Evolutionary conservation across 2,329 filamentous ascomycete genomes (phyloP).

Genomic region (Apiospora arundinis): DNA sequence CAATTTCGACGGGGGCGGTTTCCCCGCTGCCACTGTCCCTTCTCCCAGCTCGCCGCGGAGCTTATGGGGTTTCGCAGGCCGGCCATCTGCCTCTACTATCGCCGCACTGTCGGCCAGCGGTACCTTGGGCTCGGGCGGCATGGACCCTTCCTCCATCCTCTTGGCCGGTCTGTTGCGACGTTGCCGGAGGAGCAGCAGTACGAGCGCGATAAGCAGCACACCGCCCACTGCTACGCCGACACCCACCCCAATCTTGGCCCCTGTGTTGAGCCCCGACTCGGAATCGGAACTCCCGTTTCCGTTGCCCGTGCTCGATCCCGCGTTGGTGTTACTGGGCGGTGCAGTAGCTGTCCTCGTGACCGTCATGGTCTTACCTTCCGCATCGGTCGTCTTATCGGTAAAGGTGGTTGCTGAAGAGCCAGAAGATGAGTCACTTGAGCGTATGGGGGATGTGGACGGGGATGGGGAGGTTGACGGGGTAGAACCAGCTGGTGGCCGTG

Average conservation of each 20-base stretch:
- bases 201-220: constrained; percentile 31
- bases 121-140: constrained; percentile 6
- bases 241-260: constrained; percentile 30
- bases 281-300: neutral
- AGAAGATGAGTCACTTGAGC: neutral
- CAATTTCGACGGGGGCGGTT: neutral
- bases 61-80: constrained; percentile 25
- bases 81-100: constrained; percentile 26
- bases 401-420: constrained; percentile 17
- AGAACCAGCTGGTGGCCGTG: neutral
- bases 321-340: neutral
- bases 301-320: neutral
- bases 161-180: constrained; percentile 16
- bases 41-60: constrained; percentile 13
- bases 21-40: constrained; percentile 18
- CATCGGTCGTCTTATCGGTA: constrained; percentile 8
- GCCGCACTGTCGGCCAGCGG: constrained; percentile 23
- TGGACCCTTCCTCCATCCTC: neutral
- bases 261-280: constrained; percentile 22
- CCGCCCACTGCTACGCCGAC: constrained; percentile 37
- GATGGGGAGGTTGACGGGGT: neutral
- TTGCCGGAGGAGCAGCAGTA: constrained; percentile 22
- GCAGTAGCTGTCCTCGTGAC: neutral
- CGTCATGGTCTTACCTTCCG: neutral
- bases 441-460: neutral